Percentiles rank a stretch among this genome's conserved stretches.
Evolutionary conservation across 2,329 filamentous ascomycete genomes (phyloP).

Genomic region (Penicillium sp.): DNA sequence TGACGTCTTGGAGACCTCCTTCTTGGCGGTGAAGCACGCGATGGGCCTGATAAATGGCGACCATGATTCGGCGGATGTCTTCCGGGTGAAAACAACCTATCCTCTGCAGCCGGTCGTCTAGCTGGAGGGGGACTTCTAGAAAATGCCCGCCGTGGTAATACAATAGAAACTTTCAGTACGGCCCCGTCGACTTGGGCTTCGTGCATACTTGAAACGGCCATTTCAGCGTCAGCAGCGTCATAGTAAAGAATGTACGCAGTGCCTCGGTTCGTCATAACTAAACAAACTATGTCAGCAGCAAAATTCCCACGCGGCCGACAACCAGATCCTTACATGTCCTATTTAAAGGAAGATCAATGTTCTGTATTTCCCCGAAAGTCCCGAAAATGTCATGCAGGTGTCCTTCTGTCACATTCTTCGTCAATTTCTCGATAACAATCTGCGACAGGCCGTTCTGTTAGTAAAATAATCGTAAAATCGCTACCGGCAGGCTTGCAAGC

Average conservation of each 20-base stretch:
- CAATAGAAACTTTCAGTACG: conserved; percentile 80
- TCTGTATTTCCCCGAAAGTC: conserved; percentile 77
- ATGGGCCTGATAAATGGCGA: conserved; percentile 20
- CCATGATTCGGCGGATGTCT: conserved; percentile 23
- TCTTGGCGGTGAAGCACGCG: conserved; percentile 22
- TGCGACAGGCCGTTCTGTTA: conserved; percentile 33
- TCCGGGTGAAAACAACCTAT: conserved; percentile 45
- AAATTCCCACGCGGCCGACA: background rate
- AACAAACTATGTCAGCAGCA: conserved; percentile 12
- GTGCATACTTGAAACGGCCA: conserved; percentile 94
- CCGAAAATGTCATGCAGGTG: conserved; percentile 92
- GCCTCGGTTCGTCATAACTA: conserved; percentile 84
- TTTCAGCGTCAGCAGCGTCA: conserved; percentile 73
- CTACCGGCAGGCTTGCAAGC: too few species aligned
- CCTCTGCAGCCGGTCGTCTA: conserved; percentile 58
- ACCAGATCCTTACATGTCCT: conserved; percentile 59
- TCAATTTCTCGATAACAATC: conserved; percentile 94
- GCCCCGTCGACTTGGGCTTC: conserved; percentile 89
- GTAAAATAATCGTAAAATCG: background rate
- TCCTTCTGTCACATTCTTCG: conserved; percentile 85
- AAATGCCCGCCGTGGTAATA: conserved; percentile 77
- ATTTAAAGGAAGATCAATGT: conserved; percentile 87
- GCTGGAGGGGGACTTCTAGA: conserved; percentile 73
- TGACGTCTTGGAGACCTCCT: conserved; percentile 38
- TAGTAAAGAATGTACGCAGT: conserved; percentile 89